Evolutionary conservation across 2,329 filamentous ascomycete genomes (phyloP).

Genomic region (Didymosphaeria variabile): DNA sequence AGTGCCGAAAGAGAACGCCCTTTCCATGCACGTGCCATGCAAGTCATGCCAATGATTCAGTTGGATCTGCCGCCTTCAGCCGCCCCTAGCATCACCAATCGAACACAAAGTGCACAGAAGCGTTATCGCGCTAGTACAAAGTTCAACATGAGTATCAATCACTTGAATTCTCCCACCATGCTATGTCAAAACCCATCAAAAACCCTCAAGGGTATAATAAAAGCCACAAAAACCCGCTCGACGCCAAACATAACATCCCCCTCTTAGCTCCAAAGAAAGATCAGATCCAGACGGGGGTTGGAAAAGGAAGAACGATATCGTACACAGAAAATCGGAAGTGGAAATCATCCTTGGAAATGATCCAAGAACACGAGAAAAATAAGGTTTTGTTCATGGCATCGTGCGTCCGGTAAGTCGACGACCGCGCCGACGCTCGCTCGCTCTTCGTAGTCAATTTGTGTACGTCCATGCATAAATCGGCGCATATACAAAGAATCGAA

Average conservation of each 20-base stretch:
- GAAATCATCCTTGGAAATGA: background rate
- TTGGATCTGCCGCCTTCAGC: no score
- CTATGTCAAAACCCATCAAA: background rate
- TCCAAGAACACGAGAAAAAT: constrained; percentile 13
- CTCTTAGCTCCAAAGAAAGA: constrained; percentile 14
- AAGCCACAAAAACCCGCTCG: constrained; percentile 19
- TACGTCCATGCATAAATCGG: constrained; percentile 7
- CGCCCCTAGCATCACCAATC: constrained; percentile 15
- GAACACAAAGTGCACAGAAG: background rate
- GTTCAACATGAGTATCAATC: background rate
- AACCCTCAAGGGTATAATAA: constrained; percentile 40
- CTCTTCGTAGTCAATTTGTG: constrained; percentile 15
- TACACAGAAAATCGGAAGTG: constrained; percentile 21
- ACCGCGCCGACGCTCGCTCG: constrained; percentile 2
- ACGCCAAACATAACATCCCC: constrained; percentile 24
- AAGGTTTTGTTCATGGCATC: constrained; percentile 20
- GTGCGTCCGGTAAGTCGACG: background rate
- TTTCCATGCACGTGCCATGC: no score
- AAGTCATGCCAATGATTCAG: no score
- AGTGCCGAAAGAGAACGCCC: no score
- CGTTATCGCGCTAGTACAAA: background rate
- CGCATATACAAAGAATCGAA: constrained; percentile 20
- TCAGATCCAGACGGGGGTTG: background rate
- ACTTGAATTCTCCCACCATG: constrained; percentile 4
- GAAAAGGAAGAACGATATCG: constrained; percentile 23